phyloP scores from a whole-genome alignment of 2,329 filamentous ascomycete genomes.

The Trichoderma koningii region DNA sequence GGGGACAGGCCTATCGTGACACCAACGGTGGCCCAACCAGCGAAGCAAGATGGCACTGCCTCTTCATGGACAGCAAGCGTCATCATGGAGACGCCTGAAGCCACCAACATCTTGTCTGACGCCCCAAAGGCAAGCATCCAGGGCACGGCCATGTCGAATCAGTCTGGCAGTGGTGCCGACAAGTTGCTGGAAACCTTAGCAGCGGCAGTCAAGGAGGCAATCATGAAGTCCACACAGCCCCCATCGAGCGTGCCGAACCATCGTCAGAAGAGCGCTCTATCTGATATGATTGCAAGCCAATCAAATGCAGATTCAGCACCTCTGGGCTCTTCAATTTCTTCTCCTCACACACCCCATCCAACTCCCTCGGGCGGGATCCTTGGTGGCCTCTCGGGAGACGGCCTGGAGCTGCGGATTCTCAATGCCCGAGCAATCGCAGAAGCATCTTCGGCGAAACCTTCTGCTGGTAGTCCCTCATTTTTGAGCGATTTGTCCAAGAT shows the following conservation, averaged over 20 bases:
- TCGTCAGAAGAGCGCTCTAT: slow-evolving; percentile 12
- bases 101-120: background rate
- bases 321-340: background rate
- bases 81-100: background rate
- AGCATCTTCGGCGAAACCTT: background rate
- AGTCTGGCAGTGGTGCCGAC: background rate
- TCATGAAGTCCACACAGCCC: slow-evolving; percentile 1
- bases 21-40: background rate
- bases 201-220: slow-evolving; percentile 27
- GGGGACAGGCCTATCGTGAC: background rate
- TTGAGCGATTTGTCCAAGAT: slow-evolving; percentile 30
- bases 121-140: background rate
- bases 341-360: background rate
- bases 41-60: background rate
- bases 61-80: background rate
- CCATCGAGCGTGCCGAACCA: background rate
- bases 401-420: background rate
- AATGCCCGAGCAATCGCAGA: background rate
- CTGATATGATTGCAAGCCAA: slow-evolving; percentile 2
- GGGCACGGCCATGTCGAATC: background rate
- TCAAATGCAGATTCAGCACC: background rate
- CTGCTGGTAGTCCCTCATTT: slow-evolving; percentile 25
- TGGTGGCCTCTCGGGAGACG: slow-evolving; percentile 9
- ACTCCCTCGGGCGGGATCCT: slow-evolving; percentile 6
- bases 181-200: slow-evolving; percentile 29